Conservation (phyloP, 139 green algal genomes). For the Chlamydomonas incerta region DNA sequence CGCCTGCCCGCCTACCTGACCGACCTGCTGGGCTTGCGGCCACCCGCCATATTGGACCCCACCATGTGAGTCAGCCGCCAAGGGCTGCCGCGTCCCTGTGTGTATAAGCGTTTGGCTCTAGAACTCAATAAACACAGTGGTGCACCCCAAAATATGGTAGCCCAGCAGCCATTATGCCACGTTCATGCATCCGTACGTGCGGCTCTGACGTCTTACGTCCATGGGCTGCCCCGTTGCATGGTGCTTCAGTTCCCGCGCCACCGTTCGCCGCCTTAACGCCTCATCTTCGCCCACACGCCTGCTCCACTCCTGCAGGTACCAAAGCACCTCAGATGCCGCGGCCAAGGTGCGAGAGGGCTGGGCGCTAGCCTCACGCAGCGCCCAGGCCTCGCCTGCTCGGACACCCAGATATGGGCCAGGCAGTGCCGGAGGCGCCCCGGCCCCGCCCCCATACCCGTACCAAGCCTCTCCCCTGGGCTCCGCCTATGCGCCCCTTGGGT, state of each 20-base stretch:
- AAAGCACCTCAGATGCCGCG: constrained; percentile 6
- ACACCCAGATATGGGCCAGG: neutral
- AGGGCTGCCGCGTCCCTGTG: neutral
- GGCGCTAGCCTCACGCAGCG: neutral
- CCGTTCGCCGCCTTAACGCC: neutral
- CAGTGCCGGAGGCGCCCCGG: neutral
- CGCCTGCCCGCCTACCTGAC: constrained; percentile 7
- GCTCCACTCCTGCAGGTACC: neutral
- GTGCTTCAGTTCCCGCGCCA: too few relatives aligned
- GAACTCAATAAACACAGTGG: too few relatives aligned
- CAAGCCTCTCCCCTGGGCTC: neutral
- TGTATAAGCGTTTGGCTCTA: too few relatives aligned
- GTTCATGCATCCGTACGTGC: too few relatives aligned
- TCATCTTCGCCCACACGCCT: neutral
- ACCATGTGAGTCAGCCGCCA: constrained; percentile 8
- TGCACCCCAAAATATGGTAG: too few relatives aligned
- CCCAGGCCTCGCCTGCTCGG: neutral
- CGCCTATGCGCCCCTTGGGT: too few relatives aligned
- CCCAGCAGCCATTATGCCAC: too few relatives aligned
- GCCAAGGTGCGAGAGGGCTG: neutral
- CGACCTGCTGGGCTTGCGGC: neutral
- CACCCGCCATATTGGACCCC: constrained; percentile 6
- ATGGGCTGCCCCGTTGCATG: too few relatives aligned
- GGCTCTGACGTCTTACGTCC: too few relatives aligned
- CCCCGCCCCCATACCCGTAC: neutral